phyloP scores from a whole-genome alignment of 2,329 filamentous ascomycete genomes.

The Xylariaceae sp. region DNA sequence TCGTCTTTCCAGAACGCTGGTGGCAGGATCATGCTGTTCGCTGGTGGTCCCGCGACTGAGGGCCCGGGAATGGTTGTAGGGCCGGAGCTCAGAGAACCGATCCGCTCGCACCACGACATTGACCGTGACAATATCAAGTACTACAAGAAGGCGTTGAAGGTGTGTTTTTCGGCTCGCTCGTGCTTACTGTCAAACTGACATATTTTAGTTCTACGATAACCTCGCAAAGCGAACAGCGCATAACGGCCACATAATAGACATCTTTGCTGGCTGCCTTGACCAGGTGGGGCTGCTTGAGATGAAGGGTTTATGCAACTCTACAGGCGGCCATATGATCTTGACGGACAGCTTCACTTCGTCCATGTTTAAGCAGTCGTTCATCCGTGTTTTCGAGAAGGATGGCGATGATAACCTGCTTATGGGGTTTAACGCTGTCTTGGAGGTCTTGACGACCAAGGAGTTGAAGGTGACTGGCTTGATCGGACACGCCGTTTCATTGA shows the following conservation, averaged over 20 bases:
- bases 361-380: slow-evolving; percentile 99
- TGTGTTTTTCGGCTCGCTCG: slow-evolving; percentile 41
- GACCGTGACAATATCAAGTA: slow-evolving; percentile 99
- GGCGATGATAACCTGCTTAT: slow-evolving; percentile 91
- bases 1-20: slow-evolving; percentile 95
- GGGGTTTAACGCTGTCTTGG: slow-evolving; percentile 96
- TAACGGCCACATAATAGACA: slow-evolving; percentile 96
- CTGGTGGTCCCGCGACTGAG: slow-evolving; percentile 91
- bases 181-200: slow-evolving; percentile 30
- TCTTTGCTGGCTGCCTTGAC: slow-evolving; percentile 95
- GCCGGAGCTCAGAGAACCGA: slow-evolving; percentile 92
- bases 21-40: slow-evolving; percentile 95
- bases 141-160: slow-evolving; percentile 98
- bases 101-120: slow-evolving; percentile 97
- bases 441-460: slow-evolving; percentile 96
- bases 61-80: slow-evolving; percentile 97
- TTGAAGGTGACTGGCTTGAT: slow-evolving; percentile 97
- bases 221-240: slow-evolving; percentile 92
- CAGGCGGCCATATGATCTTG: slow-evolving; percentile 96
- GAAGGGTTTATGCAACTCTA: slow-evolving; percentile 95
- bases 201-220: slow-evolving; percentile 81
- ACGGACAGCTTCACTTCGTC: slow-evolving; percentile 98
- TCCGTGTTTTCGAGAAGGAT: slow-evolving; percentile 96
- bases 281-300: slow-evolving; percentile 97
- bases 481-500: slow-evolving; percentile 92